These are phyloP conservation scores for Kurtzmaniella fragi DNA, from an alignment of 805 yeast species.

Conservation along the genomic window DNA sequence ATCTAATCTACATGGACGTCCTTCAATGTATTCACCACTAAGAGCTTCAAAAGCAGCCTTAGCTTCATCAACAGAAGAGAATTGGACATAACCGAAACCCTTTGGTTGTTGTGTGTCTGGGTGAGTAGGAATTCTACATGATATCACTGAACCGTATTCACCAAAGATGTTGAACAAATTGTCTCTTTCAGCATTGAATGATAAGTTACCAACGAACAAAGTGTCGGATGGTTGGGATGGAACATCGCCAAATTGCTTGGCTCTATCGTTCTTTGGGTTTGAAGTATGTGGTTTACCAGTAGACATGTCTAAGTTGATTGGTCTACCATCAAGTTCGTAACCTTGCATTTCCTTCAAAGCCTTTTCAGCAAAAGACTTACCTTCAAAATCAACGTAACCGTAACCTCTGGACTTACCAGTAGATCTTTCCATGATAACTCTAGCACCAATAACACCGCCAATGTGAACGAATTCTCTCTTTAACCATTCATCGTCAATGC, in stretches of 20 bases:
- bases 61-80: constrained; percentile 81
- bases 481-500: constrained; percentile 93
- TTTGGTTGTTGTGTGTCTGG: constrained; percentile 98
- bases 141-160: constrained; percentile 74
- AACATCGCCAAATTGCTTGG: constrained; percentile 84
- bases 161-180: constrained; percentile 67
- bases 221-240: constrained; percentile 94
- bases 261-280: constrained; percentile 66
- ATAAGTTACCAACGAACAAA: constrained; percentile 90
- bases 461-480: constrained; percentile 73
- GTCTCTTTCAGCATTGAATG: constrained; percentile 86
- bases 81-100: constrained; percentile 98
- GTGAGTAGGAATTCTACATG: constrained; percentile 95
- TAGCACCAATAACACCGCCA: constrained; percentile 82
- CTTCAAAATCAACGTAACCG: constrained; percentile 93
- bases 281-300: constrained; percentile 69
- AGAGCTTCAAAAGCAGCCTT: constrained; percentile 79
- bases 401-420: constrained; percentile 94
- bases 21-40: constrained; percentile 85
- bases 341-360: constrained; percentile 86
- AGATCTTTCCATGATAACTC: constrained; percentile 91
- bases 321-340: constrained; percentile 94
- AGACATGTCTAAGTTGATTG: constrained; percentile 89
- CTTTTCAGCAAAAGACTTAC: constrained; percentile 72
- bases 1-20: constrained; percentile 93